These are phyloP conservation scores for Panicum hallii DNA, from an alignment of 202 grass and related monocot genomes.

Conservation along the genomic window DNA sequence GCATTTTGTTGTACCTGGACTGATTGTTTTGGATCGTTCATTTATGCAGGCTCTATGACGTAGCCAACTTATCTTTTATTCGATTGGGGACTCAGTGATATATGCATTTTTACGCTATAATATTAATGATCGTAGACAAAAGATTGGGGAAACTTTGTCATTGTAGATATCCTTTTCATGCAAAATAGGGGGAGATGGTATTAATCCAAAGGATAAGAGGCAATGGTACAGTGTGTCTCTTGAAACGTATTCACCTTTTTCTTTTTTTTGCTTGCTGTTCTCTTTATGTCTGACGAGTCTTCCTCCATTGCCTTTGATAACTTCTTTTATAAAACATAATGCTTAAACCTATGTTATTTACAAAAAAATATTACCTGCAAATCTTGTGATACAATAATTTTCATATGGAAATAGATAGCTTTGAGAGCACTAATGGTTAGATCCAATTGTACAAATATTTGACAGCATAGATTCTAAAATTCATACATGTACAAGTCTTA, in stretches of 20 bases:
- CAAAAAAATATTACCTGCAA: neutral
- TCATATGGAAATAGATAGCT: neutral
- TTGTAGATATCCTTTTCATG: neutral
- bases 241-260: neutral
- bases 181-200: neutral
- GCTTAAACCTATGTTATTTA: neutral
- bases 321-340: neutral
- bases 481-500: too few species aligned
- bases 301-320: too few species aligned
- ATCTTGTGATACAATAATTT: neutral
- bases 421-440: neutral
- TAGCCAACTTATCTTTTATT: neutral
- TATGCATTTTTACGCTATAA: neutral
- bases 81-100: neutral
- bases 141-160: neutral
- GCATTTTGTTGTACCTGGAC: neutral
- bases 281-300: too few species aligned
- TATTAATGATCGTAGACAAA: neutral
- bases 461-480: too few species aligned
- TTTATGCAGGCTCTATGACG: neutral
- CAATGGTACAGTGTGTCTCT: neutral
- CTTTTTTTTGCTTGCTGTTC: too few species aligned
- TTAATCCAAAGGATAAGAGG: neutral
- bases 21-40: neutral
- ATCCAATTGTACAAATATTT: neutral